Evolutionary conservation across 495 filamentous ascomycete species (phyloP).

Genomic region (Penicillium manginii): DNA sequence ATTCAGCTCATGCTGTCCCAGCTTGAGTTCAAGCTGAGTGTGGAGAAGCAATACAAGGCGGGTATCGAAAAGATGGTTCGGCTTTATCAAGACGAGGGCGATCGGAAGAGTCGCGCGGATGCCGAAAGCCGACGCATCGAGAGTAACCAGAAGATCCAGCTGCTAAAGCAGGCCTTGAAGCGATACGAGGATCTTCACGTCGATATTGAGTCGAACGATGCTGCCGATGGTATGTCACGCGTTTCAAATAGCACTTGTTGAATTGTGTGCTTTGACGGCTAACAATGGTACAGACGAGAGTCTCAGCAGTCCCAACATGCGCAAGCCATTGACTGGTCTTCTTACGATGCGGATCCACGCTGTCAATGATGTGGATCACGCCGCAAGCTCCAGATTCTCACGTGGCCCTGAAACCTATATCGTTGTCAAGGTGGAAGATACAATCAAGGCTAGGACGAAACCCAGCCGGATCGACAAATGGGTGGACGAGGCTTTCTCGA

Average conservation of each 20-base stretch:
- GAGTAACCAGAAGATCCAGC: constrained; percentile 96
- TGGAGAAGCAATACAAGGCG: constrained; percentile 99
- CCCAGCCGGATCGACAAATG: constrained; percentile 85
- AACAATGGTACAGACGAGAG: constrained; percentile 75
- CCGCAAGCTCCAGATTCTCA: constrained; percentile 81
- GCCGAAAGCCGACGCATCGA: constrained; percentile 87
- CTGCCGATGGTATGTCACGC: constrained; percentile 73
- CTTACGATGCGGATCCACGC: constrained; percentile 83
- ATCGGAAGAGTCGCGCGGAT: constrained; percentile 91
- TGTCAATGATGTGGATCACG: constrained; percentile 94
- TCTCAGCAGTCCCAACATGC: constrained; percentile 90
- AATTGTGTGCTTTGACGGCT: background rate
- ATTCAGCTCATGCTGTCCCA: constrained; percentile 99
- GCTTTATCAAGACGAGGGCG: constrained; percentile 97
- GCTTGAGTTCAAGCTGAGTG: constrained; percentile 97
- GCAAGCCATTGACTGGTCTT: constrained; percentile 89
- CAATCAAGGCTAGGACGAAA: constrained; percentile 85
- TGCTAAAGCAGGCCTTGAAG: constrained; percentile 93
- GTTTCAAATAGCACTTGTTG: background rate
- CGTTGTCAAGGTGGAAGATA: constrained; percentile 94
- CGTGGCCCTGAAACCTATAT: constrained; percentile 93
- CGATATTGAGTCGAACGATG: constrained; percentile 83
- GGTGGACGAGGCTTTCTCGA: constrained; percentile 85
- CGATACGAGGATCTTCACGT: constrained; percentile 98
- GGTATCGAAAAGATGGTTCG: constrained; percentile 99